Conservation (phyloP, 2,329 filamentous ascomycete species). For the Clarireedia paspali region DNA sequence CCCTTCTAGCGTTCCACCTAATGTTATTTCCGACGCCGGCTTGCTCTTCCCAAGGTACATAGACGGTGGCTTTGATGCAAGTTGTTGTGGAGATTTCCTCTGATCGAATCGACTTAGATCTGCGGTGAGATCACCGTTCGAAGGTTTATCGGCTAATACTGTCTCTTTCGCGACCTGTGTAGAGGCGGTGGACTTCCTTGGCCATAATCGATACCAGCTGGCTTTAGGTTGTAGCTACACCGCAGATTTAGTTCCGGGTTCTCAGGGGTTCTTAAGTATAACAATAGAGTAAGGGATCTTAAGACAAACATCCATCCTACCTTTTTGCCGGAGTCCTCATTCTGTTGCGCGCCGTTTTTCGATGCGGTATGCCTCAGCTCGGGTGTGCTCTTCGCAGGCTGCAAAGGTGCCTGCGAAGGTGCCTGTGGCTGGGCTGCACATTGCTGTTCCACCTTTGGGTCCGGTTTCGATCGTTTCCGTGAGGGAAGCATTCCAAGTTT, state of each 20-base stretch:
- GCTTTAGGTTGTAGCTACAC: slow-evolving; percentile 21
- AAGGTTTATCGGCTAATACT: slow-evolving; percentile 42
- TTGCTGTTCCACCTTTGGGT: slow-evolving; percentile 17
- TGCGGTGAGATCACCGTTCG: slow-evolving; percentile 20
- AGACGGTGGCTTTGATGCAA: slow-evolving; percentile 23
- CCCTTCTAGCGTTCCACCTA: slow-evolving; percentile 17
- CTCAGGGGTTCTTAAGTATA: not conserved
- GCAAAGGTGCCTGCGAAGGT: slow-evolving; percentile 1
- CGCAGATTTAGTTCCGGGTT: slow-evolving; percentile 5
- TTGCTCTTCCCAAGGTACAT: slow-evolving; percentile 30
- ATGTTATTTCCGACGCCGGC: slow-evolving; percentile 27
- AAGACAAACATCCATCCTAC: not conserved
- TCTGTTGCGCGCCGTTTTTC: not conserved
- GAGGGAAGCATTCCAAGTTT: slow-evolving; percentile 21
- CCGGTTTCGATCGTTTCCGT: slow-evolving; percentile 23
- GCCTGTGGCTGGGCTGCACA: slow-evolving; percentile 7
- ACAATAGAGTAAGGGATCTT: not conserved
- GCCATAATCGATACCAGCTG: slow-evolving; percentile 58
- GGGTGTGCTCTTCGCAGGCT: slow-evolving; percentile 6
- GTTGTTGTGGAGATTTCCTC: slow-evolving; percentile 16
- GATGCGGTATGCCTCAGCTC: slow-evolving; percentile 9
- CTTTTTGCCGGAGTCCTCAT: not conserved
- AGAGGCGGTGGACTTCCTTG: slow-evolving; percentile 45
- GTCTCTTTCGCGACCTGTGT: slow-evolving; percentile 54
- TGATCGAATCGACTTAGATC: slow-evolving; percentile 25